These are phyloP conservation scores for Rhodamnia rubescens DNA, from an alignment of 345 rosid genomes.

Conservation along the genomic window DNA sequence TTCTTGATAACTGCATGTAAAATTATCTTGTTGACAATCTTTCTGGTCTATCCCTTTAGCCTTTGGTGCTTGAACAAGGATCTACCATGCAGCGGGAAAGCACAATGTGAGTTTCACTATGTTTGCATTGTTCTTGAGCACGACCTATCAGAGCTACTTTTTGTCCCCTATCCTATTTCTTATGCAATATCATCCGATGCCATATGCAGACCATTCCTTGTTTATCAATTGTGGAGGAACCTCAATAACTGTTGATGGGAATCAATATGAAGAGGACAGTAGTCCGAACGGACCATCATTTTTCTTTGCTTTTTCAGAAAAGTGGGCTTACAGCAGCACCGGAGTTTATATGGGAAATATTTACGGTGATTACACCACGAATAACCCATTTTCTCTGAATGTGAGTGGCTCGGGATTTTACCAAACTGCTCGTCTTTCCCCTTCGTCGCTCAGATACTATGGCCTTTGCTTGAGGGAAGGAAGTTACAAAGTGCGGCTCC, in stretches of 20 bases:
- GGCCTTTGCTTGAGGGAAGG: slow-evolving; percentile 56
- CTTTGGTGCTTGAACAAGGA: slow-evolving; percentile 61
- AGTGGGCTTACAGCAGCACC: slow-evolving; percentile 76
- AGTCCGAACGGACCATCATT: slow-evolving; percentile 18
- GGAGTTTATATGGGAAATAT: slow-evolving; percentile 30
- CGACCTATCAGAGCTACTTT: not conserved
- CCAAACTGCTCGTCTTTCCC: slow-evolving; percentile 56
- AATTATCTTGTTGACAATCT: not conserved
- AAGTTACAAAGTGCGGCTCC: slow-evolving; percentile 54
- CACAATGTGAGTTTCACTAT: slow-evolving; percentile 30
- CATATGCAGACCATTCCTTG: slow-evolving; percentile 44
- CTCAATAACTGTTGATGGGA: not conserved
- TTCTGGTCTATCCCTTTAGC: slow-evolving; percentile 6
- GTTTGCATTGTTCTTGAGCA: not conserved
- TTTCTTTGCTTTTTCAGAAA: slow-evolving; percentile 13
- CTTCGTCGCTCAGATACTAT: slow-evolving; percentile 71
- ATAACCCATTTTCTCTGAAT: slow-evolving; percentile 18
- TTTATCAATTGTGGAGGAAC: slow-evolving; percentile 78
- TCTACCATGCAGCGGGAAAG: slow-evolving; percentile 44
- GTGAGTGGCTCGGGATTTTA: slow-evolving; percentile 26
- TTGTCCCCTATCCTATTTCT: not conserved
- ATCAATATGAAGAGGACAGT: slow-evolving; percentile 42
- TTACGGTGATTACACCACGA: not conserved
- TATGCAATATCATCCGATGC: not conserved
- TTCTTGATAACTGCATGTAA: not conserved